These are phyloP conservation scores for Chaetomium olivaceum DNA, from an alignment of 2,329 filamentous ascomycete genomes.

Conservation along the genomic window DNA sequence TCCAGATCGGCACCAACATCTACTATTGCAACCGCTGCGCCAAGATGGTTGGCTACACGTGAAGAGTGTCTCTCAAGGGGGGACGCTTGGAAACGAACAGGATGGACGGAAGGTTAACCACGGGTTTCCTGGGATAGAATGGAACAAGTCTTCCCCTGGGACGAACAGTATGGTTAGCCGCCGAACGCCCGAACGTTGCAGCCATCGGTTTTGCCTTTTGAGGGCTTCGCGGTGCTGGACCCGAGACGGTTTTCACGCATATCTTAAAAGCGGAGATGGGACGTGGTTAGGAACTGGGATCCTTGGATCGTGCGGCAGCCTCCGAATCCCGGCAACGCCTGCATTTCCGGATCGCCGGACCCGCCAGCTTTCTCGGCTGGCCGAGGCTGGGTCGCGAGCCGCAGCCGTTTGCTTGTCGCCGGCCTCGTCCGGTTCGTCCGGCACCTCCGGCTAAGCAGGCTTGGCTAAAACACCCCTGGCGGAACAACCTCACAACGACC, in stretches of 20 bases:
- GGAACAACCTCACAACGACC: not conserved
- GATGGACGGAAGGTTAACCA: conserved; percentile 3
- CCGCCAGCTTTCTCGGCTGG: not conserved
- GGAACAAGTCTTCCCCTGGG: not conserved
- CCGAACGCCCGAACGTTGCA: not conserved
- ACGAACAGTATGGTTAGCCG: not conserved
- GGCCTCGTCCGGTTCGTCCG: not conserved
- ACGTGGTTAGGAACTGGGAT: not conserved
- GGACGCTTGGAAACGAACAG: conserved; percentile 35
- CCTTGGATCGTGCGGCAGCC: not conserved
- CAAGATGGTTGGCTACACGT: conserved; percentile 64
- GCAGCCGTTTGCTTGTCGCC: not conserved
- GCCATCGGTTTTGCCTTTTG: not conserved
- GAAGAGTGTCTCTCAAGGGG: conserved; percentile 29
- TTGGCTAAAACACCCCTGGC: not conserved
- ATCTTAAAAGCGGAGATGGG: not conserved
- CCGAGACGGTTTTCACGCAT: not conserved
- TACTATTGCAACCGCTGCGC: conserved; percentile 68
- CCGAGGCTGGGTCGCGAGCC: not conserved
- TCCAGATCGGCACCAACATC: conserved; percentile 64
- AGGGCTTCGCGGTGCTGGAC: not conserved
- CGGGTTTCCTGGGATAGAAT: not conserved
- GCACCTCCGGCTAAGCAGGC: not conserved
- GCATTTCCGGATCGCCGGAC: not conserved
- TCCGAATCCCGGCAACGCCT: not conserved